These are phyloP conservation scores for Balansia obtecta DNA, from an alignment of 2,329 filamentous ascomycete genomes.

Conservation along the genomic window DNA sequence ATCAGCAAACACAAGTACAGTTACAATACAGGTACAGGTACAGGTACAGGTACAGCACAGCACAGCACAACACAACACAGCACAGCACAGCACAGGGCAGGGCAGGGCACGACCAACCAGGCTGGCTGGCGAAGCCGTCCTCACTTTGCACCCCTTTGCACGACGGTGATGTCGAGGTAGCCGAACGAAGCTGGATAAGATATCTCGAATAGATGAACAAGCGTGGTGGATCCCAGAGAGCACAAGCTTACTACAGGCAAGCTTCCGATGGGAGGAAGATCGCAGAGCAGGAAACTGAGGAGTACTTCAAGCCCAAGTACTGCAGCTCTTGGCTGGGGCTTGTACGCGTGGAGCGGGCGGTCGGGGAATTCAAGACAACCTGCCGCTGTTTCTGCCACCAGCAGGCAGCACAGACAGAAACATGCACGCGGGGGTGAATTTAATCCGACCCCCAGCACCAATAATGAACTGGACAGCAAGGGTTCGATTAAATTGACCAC, in stretches of 20 bases:
- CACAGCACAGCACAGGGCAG: neutral
- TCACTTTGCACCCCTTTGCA: constrained; percentile 3
- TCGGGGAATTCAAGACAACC: constrained; percentile 25
- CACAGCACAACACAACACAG: neutral
- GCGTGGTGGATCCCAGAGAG: constrained; percentile 6
- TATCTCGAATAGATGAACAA: constrained; percentile 1
- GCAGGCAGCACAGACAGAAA: neutral
- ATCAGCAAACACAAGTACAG: too few species aligned
- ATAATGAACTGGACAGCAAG: too few species aligned
- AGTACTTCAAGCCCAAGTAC: constrained; percentile 28
- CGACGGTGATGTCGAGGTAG: constrained; percentile 4
- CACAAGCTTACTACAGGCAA: constrained; percentile 8
- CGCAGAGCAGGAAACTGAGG: constrained; percentile 11
- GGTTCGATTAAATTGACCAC: too few species aligned
- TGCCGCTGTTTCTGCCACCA: constrained; percentile 15
- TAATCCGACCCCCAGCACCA: too few species aligned
- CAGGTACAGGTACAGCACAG: too few species aligned
- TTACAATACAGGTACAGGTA: too few species aligned
- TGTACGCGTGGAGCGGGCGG: constrained; percentile 13
- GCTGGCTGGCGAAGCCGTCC: neutral
- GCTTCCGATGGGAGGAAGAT: constrained; percentile 10
- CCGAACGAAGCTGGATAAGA: constrained; percentile 1
- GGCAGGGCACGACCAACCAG: constrained; percentile 1
- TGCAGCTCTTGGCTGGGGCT: constrained; percentile 18
- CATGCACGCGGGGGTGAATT: too few species aligned